A percentile compares a stretch with the other conserved stretches of the same genome.
Conservation (phyloP, 805 yeast genomes). For the Pichia nanzhaoensis region DNA sequence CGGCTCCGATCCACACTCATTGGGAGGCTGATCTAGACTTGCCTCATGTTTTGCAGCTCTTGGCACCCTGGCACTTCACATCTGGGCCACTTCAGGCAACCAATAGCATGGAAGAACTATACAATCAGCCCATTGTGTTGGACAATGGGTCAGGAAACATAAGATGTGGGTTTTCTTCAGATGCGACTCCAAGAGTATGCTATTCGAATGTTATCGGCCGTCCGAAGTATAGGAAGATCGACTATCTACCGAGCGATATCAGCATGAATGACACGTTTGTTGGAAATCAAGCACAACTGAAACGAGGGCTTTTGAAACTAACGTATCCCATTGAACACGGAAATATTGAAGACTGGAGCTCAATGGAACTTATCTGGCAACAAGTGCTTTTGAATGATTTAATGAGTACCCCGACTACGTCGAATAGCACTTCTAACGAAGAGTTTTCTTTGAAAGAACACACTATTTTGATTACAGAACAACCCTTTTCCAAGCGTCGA, state of each 20-base stretch:
- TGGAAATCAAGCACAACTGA: conserved; percentile 68
- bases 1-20: too few relatives aligned
- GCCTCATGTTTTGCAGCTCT: not conserved
- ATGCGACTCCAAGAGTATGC: conserved; percentile 64
- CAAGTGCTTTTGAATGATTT: conserved; percentile 47
- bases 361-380: conserved; percentile 79
- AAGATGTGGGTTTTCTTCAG: conserved; percentile 92
- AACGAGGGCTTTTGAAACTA: conserved; percentile 69
- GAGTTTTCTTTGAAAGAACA: conserved; percentile 53
- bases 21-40: too few relatives aligned
- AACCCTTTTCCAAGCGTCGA: conserved; percentile 67
- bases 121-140: conserved; percentile 70
- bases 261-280: conserved; percentile 58
- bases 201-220: conserved; percentile 67
- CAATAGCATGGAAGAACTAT: conserved; percentile 24
- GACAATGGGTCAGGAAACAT: conserved; percentile 82
- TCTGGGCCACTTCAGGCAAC: too few relatives aligned
- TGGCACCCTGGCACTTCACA: too few relatives aligned
- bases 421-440: not conserved
- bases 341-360: conserved; percentile 72
- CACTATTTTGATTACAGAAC: conserved; percentile 82
- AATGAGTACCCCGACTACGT: not conserved
- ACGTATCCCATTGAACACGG: conserved; percentile 78
- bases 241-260: conserved; percentile 52
- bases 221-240: conserved; percentile 72